Evolutionary conservation across 352 stramenopile genomes (phyloP).

Genomic region (Pythium insidiosum): DNA sequence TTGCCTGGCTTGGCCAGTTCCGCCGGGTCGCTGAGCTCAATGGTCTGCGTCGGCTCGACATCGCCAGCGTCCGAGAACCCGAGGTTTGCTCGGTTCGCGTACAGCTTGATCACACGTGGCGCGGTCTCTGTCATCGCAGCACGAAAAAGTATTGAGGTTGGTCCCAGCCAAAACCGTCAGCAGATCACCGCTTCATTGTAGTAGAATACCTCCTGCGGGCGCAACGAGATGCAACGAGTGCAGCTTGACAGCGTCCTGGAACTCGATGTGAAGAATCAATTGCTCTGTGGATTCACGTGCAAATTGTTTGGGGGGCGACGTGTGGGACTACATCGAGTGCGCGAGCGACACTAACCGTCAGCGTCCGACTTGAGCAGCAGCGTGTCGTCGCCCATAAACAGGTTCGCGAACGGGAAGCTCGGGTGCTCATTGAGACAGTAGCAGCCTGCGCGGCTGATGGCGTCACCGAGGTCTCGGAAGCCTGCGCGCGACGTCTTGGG

Average conservation of each 20-base stretch:
- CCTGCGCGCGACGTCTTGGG: conserved; percentile 23
- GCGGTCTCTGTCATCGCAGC: conserved; percentile 25
- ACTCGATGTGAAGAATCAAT: conserved; percentile 75
- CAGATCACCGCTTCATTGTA: not conserved
- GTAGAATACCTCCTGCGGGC: conserved; percentile 26
- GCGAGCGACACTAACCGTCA: too few relatives aligned
- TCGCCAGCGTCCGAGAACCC: conserved; percentile 65
- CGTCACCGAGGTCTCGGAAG: conserved; percentile 54
- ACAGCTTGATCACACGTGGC: conserved; percentile 59
- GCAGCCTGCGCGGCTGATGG: conserved; percentile 48
- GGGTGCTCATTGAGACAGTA: conserved; percentile 80
- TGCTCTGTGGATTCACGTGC: conserved; percentile 36
- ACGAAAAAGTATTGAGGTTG: not conserved
- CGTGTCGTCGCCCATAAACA: conserved; percentile 73
- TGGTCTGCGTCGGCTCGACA: conserved; percentile 64
- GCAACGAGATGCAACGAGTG: conserved; percentile 64
- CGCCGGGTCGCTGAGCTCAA: conserved; percentile 50
- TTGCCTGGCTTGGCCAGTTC: conserved; percentile 27
- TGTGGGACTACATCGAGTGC: too few relatives aligned
- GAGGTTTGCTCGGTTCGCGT: conserved; percentile 61
- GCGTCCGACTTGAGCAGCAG: conserved; percentile 72
- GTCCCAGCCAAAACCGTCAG: not conserved
- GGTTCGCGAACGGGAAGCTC: conserved; percentile 58
- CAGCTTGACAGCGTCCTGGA: conserved; percentile 74
- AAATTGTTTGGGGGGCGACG: too few relatives aligned